phyloP scores from a whole-genome alignment of 768 basidiomycete genomes.

The Russula foetens region DNA sequence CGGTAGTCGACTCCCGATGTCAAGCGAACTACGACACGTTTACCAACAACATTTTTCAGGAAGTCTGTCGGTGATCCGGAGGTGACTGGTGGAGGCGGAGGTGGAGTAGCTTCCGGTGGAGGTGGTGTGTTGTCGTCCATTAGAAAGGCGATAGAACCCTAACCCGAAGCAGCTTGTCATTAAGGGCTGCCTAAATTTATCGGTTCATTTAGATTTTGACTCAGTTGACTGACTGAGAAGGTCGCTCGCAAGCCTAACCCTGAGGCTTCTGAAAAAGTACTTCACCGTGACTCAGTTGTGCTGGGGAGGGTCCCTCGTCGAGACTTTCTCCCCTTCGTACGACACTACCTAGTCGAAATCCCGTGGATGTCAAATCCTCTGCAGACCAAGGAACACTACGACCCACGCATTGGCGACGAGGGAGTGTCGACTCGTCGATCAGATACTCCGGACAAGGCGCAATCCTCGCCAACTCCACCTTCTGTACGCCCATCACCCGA shows the following conservation, averaged over 20 bases:
- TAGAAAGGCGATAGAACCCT: neutral
- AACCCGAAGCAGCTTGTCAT: neutral
- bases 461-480: neutral
- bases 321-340: too few species aligned
- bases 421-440: neutral
- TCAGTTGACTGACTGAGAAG: too few species aligned
- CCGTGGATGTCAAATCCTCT: slow-evolving; percentile 2
- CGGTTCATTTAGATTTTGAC: too few species aligned
- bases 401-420: slow-evolving; percentile 28
- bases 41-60: slow-evolving; percentile 93
- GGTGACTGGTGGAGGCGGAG: slow-evolving; percentile 39
- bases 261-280: neutral
- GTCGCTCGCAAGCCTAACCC: too few species aligned
- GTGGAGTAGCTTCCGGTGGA: slow-evolving; percentile 33
- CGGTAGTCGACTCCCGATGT: slow-evolving; percentile 14
- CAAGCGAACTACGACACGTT: slow-evolving; percentile 84
- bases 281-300: neutral
- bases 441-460: neutral
- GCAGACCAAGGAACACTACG: slow-evolving; percentile 7
- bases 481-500: neutral
- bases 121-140: slow-evolving; percentile 31
- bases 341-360: too few species aligned
- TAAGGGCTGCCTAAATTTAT: too few species aligned
- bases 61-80: slow-evolving; percentile 90
- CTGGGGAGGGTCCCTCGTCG: neutral